Base-by-base conservation (phyloP, 352 stramenopile species). In the Globisporangium barbulae region DNA sequence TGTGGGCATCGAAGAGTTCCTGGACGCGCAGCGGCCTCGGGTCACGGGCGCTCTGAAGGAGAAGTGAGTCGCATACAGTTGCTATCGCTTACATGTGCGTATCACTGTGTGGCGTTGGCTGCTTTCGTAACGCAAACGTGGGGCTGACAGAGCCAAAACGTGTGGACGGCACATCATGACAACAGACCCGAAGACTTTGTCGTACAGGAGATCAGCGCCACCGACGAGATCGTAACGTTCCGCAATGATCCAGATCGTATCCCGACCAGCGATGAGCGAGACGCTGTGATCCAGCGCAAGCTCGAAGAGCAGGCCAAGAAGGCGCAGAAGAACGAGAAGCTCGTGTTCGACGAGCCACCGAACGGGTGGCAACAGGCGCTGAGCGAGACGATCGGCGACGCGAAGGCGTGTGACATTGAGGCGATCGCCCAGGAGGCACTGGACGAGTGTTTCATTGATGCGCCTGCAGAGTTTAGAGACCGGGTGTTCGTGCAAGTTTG, bases 401-500 rank as follows among this genome's bases (percentile, higher is more conserved):
- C 57, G 9, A 33, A 30, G 5, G 57, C 68, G 12, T 39, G 33
- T 5, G 22, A 61, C 0, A 53, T 88, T 5, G 68, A 71, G 12
- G 45, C 19, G 10, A 65, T 92, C 17, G 61, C 59, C 0, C 61
- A 49, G 0, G 53, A 76, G 2, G 33, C 69, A n/a, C 44, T 31
- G 5, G 37, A 72, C 0, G 63, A 77, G 6, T 73, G 61, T 7
- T 48, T 78, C 7, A 10, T 90, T 28, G 55, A 65, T 1, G 72
- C 79, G 0, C 85, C 85, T 2, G 63, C 0, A 0, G 73, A 85
- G 37, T 87, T 90, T 12, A 59, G 55, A 28, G 75, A 91, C 33
- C 83, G 85, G 19, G 77, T 92, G 35, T 85, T 78, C 31, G 66
- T 91, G 25, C 79, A 91, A 65, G 71, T 89, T 33, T 91, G 80